Conservation (phyloP, 176 grass and related monocot species). For the Typha latifolia region DNA sequence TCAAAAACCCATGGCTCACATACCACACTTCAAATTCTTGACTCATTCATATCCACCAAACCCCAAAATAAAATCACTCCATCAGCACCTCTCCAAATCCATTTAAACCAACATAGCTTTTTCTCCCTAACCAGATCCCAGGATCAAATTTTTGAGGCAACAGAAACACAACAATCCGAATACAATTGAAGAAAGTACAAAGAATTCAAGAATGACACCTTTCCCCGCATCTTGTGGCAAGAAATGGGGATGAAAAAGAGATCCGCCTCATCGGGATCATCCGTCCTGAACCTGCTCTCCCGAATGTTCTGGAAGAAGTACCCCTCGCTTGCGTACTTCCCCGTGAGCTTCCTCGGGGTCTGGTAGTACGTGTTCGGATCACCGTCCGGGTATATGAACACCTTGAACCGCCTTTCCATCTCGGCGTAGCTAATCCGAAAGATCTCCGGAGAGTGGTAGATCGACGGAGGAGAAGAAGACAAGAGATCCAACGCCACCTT, state of each 20-base stretch:
- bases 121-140: too few relatives aligned
- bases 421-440: conserved; percentile 49
- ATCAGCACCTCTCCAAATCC: too few relatives aligned
- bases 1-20: too few relatives aligned
- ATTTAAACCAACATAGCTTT: too few relatives aligned
- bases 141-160: too few relatives aligned
- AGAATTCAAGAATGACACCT: conserved; percentile 23
- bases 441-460: conserved; percentile 46
- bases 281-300: conserved; percentile 58
- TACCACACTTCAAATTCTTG: too few relatives aligned
- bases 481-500: neutral
- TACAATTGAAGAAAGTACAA: neutral
- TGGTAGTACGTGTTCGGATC: conserved; percentile 93
- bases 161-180: too few relatives aligned
- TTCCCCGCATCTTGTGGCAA: conserved; percentile 91
- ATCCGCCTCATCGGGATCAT: conserved; percentile 55
- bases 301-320: conserved; percentile 99
- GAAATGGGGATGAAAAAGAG: conserved; percentile 91
- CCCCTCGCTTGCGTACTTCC: conserved; percentile 94
- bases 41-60: too few relatives aligned
- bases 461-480: conserved; percentile 10
- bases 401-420: conserved; percentile 76
- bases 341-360: conserved; percentile 88
- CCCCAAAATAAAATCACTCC: too few relatives aligned
- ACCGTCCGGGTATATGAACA: conserved; percentile 81